Conservation (phyloP, 2,329 filamentous ascomycete genomes). For the Calcarisporium arbuscula region DNA sequence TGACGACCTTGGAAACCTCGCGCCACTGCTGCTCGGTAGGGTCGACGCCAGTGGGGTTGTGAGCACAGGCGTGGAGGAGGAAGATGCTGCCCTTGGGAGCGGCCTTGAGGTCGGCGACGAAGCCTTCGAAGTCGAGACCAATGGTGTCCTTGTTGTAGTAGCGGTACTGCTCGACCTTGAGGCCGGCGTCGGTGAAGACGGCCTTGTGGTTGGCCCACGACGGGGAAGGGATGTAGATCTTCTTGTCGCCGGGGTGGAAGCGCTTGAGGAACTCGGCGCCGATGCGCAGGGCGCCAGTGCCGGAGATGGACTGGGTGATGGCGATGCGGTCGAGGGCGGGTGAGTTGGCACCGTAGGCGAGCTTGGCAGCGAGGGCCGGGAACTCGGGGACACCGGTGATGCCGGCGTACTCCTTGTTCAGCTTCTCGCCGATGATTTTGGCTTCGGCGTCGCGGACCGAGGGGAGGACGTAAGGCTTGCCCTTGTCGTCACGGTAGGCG, state of each 20-base stretch:
- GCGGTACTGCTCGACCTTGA: slow-evolving; percentile 89
- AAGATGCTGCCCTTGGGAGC: slow-evolving; percentile 84
- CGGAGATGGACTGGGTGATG: slow-evolving; percentile 97
- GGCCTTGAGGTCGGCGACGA: slow-evolving; percentile 83
- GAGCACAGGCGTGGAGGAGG: slow-evolving; percentile 92
- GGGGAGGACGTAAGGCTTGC: slow-evolving; percentile 95
- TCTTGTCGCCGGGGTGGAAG: slow-evolving; percentile 87
- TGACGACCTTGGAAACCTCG: slow-evolving; percentile 80
- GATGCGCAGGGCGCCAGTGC: slow-evolving; percentile 91
- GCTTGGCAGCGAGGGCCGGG: slow-evolving; percentile 81
- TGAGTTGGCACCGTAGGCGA: slow-evolving; percentile 83
- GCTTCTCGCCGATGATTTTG: slow-evolving; percentile 67
- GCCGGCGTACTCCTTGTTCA: slow-evolving; percentile 97
- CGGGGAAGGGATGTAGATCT: slow-evolving; percentile 91
- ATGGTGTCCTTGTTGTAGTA: slow-evolving; percentile 99
- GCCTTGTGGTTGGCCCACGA: slow-evolving; percentile 80
- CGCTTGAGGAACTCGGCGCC: slow-evolving; percentile 88
- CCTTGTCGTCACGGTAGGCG: slow-evolving; percentile 95
- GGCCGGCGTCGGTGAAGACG: slow-evolving; percentile 87
- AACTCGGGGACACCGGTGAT: slow-evolving; percentile 95
- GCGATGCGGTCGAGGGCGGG: slow-evolving; percentile 71
- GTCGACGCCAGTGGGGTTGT: slow-evolving; percentile 97
- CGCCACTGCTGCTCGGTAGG: slow-evolving; percentile 89
- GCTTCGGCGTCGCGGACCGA: slow-evolving; percentile 86
- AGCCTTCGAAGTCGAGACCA: slow-evolving; percentile 91